Percentiles rank a stretch among this genome's conserved stretches.
phyloP scores from a whole-genome alignment of 2,329 filamentous ascomycete species.

The Mollisiaceae sp. region DNA sequence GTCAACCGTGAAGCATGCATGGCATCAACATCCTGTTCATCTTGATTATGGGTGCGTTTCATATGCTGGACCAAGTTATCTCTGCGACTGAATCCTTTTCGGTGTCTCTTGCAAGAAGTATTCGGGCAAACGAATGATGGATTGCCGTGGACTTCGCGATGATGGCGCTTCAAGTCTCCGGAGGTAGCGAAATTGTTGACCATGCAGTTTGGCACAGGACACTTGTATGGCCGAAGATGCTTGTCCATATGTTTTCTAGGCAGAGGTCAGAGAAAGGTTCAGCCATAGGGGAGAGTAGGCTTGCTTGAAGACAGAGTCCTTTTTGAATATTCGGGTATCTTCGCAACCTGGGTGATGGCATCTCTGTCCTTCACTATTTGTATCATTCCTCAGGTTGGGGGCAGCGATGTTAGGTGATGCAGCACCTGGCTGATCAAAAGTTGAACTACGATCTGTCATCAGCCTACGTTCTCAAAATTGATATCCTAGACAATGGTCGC shows the following conservation, averaged over 20 bases:
- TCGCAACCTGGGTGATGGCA: conserved; percentile 16
- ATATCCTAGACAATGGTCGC: background rate
- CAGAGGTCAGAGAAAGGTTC: too few species aligned
- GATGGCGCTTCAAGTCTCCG: conserved; percentile 23
- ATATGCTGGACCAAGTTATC: conserved; percentile 25
- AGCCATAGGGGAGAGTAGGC: background rate
- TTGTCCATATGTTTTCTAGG: conserved; percentile 23
- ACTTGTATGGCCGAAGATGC: conserved; percentile 26
- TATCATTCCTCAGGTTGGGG: background rate
- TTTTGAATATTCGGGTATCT: background rate
- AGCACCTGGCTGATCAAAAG: too few species aligned
- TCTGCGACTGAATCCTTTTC: conserved; percentile 20
- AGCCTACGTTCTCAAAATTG: too few species aligned
- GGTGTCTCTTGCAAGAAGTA: conserved; percentile 18
- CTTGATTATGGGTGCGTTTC: conserved; percentile 12
- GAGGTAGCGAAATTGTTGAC: conserved; percentile 18
- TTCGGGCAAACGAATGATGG: conserved; percentile 19
- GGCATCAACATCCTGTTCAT: too few species aligned
- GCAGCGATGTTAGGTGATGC: too few species aligned
- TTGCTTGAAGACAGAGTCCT: conserved; percentile 19
- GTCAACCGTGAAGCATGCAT: too few species aligned
- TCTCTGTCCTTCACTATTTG: background rate
- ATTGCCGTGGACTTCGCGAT: conserved; percentile 19
- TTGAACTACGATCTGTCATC: too few species aligned
- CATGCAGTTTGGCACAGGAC: conserved; percentile 15